Base-by-base conservation (phyloP, 345 rosid genomes). In the Syzygium aqueum region DNA sequence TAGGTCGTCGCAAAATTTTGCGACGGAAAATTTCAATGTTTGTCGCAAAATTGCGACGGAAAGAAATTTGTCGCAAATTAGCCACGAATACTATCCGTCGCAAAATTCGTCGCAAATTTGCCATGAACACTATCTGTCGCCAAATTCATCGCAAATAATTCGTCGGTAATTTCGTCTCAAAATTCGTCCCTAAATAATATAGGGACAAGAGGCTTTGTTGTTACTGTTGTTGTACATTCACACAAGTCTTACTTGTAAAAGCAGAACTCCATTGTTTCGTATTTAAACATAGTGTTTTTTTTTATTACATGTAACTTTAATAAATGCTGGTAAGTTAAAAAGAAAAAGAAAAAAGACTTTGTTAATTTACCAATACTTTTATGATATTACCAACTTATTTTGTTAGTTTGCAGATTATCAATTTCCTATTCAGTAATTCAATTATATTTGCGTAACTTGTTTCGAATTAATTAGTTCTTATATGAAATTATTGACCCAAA, bases 381-480 rank as follows among this genome's bases (percentile, higher is more conserved):
- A 61, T 7, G 2, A n/a, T n/a, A n/a, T 61, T n/a, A 6, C 73
- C 37, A 61, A 61, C 17, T 61, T 13, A 61, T n/a, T n/a, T 14
- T 61, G 9, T 3, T n/a, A n/a, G 37, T 61, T 61, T n/a, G 33
- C 73, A 61, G 6, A n/a, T n/a, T 61, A 61, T 3, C 37, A 27
- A 59, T 59, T 27, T 27, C 16, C 3, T 59, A 28, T 0, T 59
- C 2, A 0, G 0, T 43, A 6, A 59, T 59, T 61, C 4, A 61
- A n/a, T 61, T 5, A n/a, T n/a, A 61, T 61, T 61, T 6, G 73
- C 19, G 28, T n/a, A 6, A n/a, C 37, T n/a, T n/a, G 73, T 30
- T n/a, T 30, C 0, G 9, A 52, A 52, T 52, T 52, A 15, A 61
- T 19, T 0, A 61, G 37, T 16, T 61, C 19, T 61, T n/a, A 61